Evolutionary conservation across 2,329 filamentous ascomycete genomes (phyloP), one percentile per base, ranked within the genome.

Genomic region (Pseudogymnoascus sp.): DNA sequence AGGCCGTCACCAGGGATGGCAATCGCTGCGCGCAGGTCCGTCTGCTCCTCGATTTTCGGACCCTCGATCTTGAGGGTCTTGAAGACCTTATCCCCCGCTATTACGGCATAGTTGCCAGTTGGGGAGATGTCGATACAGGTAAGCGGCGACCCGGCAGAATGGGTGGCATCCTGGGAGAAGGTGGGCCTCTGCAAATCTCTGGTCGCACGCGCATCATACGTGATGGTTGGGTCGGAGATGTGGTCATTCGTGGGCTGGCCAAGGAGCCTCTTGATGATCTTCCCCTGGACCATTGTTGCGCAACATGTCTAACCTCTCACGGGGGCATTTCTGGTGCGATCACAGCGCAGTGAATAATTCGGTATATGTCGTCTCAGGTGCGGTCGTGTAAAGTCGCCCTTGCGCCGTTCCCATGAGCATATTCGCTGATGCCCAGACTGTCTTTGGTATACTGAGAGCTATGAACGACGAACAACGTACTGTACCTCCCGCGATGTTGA

Each of bases 61-160:
- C 81, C 81, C 63, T 86, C 82, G 49, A 87, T 74, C 19, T 65
- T 69, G 19, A 74, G 72, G 1, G 81, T 85, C 74, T 85, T 86
- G 64, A 88, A 81, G 23, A 87, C 77, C 66, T 87, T 83, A 65
- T 81, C 77, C 5, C 85, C 83, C 6, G 79, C 85, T 43, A 88
- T 74, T 2, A 87, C 78, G 35, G 81, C 83, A 49, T 78, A 75
- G 35, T 77, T 78, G 62, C 81, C 80, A 69, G 87, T 83, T 62
- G 81, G 77, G 1, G 84, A 83, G 35, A 78, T 78, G 69, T 87
- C 84, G 66, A 88, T 75, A 67, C 81, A 83, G 39, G 80, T 72
- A 33, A 87, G 80, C 4, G 85, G 83, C 1, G 76, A 78, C 31
- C 78, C 77, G 1, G 80, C 80, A 11, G 75, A 68, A 67, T 83